phyloP scores from a whole-genome alignment of 768 basidiomycete genomes.

The Phanerochaete sordida region DNA sequence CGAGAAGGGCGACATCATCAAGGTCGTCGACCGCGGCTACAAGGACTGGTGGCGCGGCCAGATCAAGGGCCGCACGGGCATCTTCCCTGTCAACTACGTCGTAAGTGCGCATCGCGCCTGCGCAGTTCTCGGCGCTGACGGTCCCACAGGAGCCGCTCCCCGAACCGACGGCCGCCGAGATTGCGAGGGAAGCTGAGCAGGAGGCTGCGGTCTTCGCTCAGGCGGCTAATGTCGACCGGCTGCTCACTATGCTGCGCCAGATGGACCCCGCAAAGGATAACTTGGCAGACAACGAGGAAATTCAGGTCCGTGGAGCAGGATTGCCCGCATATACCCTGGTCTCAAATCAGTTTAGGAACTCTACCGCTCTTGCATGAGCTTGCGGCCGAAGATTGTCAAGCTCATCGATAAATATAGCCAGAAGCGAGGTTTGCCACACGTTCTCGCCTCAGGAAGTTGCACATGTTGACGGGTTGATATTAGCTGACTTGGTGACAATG shows the following conservation, averaged over 20 bases:
- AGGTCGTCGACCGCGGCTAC: constrained; percentile 90
- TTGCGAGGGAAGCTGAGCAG: constrained; percentile 79
- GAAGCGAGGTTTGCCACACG: constrained; percentile 56
- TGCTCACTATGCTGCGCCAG: constrained; percentile 69
- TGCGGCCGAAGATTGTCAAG: constrained; percentile 94
- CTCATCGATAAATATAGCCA: constrained; percentile 97
- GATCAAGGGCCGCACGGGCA: constrained; percentile 83
- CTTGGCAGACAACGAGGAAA: constrained; percentile 88
- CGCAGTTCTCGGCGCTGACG: neutral
- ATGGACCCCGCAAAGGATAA: constrained; percentile 78
- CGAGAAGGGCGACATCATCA: constrained; percentile 89
- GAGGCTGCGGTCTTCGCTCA: constrained; percentile 89
- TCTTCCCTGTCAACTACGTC: constrained; percentile 97
- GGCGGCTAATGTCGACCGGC: constrained; percentile 77
- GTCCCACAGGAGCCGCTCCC: constrained; percentile 70
- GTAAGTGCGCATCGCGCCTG: constrained; percentile 40
- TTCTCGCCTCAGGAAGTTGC: neutral
- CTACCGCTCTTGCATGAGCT: constrained; percentile 84
- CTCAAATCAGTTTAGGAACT: constrained; percentile 56
- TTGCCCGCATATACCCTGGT: neutral
- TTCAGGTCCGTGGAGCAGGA: constrained; percentile 49
- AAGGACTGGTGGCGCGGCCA: constrained; percentile 98
- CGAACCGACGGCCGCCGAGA: constrained; percentile 72
- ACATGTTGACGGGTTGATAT: neutral
- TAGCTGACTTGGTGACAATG: constrained; percentile 92